Base-by-base conservation (phyloP, 2,329 filamentous ascomycete genomes). In the Massarina eburnea region DNA sequence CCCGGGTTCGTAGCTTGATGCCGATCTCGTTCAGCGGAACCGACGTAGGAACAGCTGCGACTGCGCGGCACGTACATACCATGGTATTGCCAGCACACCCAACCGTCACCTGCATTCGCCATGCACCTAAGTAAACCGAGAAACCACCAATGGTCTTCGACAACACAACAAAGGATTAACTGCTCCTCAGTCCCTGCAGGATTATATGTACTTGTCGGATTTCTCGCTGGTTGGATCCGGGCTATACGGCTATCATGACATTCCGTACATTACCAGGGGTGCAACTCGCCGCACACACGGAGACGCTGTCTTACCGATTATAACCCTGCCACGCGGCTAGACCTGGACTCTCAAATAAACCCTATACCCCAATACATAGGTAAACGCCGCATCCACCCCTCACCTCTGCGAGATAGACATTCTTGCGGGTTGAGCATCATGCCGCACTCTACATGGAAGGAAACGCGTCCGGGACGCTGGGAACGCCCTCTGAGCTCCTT, bases 401-500 rank as follows among this genome's bases (percentile, higher is more conserved):
- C 22, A 14, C 19, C 35, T 38, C 12, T 8, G 27, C 12, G n/a
- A 30, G 27, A 30, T 30, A 38, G 20, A 9, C 26, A 24, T 22
- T 15, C 22, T 24, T 21, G n/a, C 20, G 26, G 15, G 9, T 40
- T 24, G 24, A 26, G 5, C 17, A 42, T 5, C 20, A 42, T 42
- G 39, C 29, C 20, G 10, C 9, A 32, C n/a, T 9, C 14, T 21
- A 33, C 39, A 14, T 42, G 39, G 58, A 61, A 49, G 41, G 54
- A 61, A 38, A 61, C 58, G 7, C 54, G 58, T 17, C 58, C 58
- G 5, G 58, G 56, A 9, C 58, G 58, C 9, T 61, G 54, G 54
- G 58, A 59, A 43, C 58, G 58, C 6, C 56, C 58, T 3, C 56
- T 53, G 19, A 58, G 47, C 10, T 55, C 52, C 41, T 42, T 61